Evolutionary conservation across 1,284 basidiomycete genomes (phyloP).

Genomic region (Psilocybe mexicana): DNA sequence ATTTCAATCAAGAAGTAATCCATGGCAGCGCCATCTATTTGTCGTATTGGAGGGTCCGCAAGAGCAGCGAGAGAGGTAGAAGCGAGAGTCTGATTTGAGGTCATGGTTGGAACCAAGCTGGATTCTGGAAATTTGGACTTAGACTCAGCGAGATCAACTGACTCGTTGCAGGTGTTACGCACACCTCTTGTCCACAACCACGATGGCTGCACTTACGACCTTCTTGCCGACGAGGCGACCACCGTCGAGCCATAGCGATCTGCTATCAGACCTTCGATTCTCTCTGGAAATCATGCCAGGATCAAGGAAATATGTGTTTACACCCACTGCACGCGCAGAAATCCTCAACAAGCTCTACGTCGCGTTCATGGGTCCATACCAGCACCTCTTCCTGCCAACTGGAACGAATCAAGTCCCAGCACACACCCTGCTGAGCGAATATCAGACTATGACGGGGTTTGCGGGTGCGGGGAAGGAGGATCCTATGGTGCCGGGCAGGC

Average conservation of each 20-base stretch:
- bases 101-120: slow-evolving; percentile 23
- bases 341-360: slow-evolving; percentile 78
- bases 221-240: slow-evolving; percentile 37
- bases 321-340: slow-evolving; percentile 67
- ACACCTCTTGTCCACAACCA: slow-evolving; percentile 13
- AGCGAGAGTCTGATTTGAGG: slow-evolving; percentile 34
- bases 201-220: slow-evolving; percentile 34
- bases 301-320: slow-evolving; percentile 74
- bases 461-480: slow-evolving; percentile 57
- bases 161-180: slow-evolving; percentile 9
- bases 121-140: too few species aligned
- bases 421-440: slow-evolving; percentile 63
- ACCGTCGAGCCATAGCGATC: slow-evolving; percentile 39
- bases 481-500: slow-evolving; percentile 60
- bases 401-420: slow-evolving; percentile 60
- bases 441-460: slow-evolving; percentile 59
- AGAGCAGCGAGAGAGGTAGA: slow-evolving; percentile 44
- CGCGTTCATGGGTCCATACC: slow-evolving; percentile 75
- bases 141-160: slow-evolving; percentile 1
- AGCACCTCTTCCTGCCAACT: slow-evolving; percentile 66
- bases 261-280: slow-evolving; percentile 69
- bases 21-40: slow-evolving; percentile 76
- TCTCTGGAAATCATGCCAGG: slow-evolving; percentile 77
- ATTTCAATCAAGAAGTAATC: slow-evolving; percentile 86
- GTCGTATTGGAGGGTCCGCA: slow-evolving; percentile 58